Evolutionary conservation across 2,329 filamentous ascomycete genomes (phyloP), one percentile per base, ranked within the genome.

Genomic region (Dactylellina parvicollis): DNA sequence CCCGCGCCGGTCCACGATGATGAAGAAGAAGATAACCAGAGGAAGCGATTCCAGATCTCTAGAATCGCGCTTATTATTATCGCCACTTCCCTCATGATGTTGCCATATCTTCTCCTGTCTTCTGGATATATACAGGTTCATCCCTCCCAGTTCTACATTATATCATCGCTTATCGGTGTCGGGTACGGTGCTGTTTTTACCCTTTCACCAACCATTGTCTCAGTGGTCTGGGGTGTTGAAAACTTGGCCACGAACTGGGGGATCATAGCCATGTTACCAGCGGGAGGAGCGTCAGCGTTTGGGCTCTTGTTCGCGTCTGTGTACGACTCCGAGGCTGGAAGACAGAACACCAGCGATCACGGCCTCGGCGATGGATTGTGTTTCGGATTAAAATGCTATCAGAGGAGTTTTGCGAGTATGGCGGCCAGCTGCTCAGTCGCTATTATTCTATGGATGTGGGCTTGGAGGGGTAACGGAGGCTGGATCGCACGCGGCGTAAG

Each of bases 181-280:
- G 95, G 95, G 46, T 98, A 99, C 79, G 95, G 95, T 46, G 93
- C 93, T 30, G 87, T 93, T 20, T 99, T 98, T 83, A 90, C 88
- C 50, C 85, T 98, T 4, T 90, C 91, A 0, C 95, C 95, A 1
- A 93, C 98, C 76, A 91, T 98, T 65, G 90, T 97, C 77, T 92
- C 89, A n/a, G 92, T 97, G 8, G 94, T 99, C 47, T 99, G 95
- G 95, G 95, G 95, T 24, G 92, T 96, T 0, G 93, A 98, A 83
- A 99, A 98, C 80, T 98, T 99, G 79, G 95, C 92, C 67, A 99
- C 95, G 0, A 98, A 99, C 78, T 99, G 94, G 88, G 95, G 95
- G 8, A 93, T 98, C 74, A 88, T 98, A 5, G 92, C 93, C 42
- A 95, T 96, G 84, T 89, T 94, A 65, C 95, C 95, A 1, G 95